Base-by-base conservation (phyloP, 441 rosid species). In the Metrosideros polymorpha region DNA sequence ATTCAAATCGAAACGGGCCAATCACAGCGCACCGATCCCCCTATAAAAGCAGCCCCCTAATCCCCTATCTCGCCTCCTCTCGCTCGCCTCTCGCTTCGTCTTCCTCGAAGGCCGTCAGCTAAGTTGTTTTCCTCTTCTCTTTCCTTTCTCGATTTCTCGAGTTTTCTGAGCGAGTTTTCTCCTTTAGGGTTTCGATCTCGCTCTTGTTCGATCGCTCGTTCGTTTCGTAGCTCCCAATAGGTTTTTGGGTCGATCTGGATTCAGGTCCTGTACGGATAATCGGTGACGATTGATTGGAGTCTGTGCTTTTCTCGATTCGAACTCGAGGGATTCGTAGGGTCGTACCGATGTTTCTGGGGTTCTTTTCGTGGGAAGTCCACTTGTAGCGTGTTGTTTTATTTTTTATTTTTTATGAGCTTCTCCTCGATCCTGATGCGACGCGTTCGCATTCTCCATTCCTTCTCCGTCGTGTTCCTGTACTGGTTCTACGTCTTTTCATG, bases 391-490 rank as follows among this genome's bases (percentile, higher is more conserved):
- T n/a, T n/a, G n/a, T 18, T 92, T 91, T 39, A 18, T 8, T 32
- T 93, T 92, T n/a, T n/a, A n/a, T n/a, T 5, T 12, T 50, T 50
- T 92, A 92, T 95, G 96, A 94, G 35, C 86, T 91, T 55, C 87
- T 89, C 91, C 87, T 89, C 91, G 7, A 90, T 93, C 52, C 91
- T 92, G 88, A 94, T 94, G 92, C 95, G 95, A 87, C 95, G 95
- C 52, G 91, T 97, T 85, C 95, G 98, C 53, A 90, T 97, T 84
- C 88, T 95, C 42, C 99, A 97, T 87, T 97, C 99, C 12, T 95
- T 95, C 88, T 97, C 99, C 29, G 98, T 97, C 88, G 98, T 94
- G 10, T 97, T 94, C 84, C 97, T 97, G 24, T 97, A 95, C 94
- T 95, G 97, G 93, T 93, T 96, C 50, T 95, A 95, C 92, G 99